Base-by-base conservation (phyloP, 1,139 yeast species). In the Suhomyces wounanorum region DNA sequence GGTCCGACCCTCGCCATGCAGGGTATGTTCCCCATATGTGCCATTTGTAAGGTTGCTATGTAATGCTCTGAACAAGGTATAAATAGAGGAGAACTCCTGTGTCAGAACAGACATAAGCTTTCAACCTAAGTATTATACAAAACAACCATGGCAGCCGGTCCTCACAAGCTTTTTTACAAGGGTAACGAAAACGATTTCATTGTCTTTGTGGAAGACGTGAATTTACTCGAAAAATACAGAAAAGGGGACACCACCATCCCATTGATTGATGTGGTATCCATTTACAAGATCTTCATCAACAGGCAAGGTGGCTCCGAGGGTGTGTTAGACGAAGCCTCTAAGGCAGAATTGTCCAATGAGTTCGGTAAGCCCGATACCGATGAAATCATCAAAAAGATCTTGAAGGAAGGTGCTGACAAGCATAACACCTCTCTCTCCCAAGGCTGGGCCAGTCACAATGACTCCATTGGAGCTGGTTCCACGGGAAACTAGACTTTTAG, bases 221-320 rank as follows among this genome's bases (percentile, higher is more conserved):
- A 78, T 1, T 73, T 73, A 8, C 77, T 77, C 38, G 64, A 79
- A 9, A 72, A 79, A 44, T 89, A 74, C 68, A 67, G 69, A 52
- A 73, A 76, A 44, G 83, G 83, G 42, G 77, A 79, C 55, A 65
- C 81, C 36, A 70, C 83, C 17, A 67, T 82, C 43, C 87, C 95
- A 38, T 70, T 89, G 55, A 75, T 85, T 13, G 85, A 84, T 40
- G 79, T 86, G 25, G 84, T 88, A 2, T 84, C 85, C 0, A 75
- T 80, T 16, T 87, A 82, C 72, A 81, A 85, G 62, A 78, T 89
- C 14, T 89, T 78, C 64, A 75, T 80, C 31, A 78, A 82, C 53
- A 78, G 80, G 56, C 75, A 75, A 44, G 87, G 88, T 45, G 96
- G 96, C 33, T 72, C 82, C 3, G 89, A 83, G 59, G 96, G 96